Percentiles rank a stretch among this genome's conserved stretches.
These are phyloP conservation scores for Neotropicomus parvogracilis DNA, from an alignment of 1,284 basidiomycete genomes.

Conservation along the genomic window DNA sequence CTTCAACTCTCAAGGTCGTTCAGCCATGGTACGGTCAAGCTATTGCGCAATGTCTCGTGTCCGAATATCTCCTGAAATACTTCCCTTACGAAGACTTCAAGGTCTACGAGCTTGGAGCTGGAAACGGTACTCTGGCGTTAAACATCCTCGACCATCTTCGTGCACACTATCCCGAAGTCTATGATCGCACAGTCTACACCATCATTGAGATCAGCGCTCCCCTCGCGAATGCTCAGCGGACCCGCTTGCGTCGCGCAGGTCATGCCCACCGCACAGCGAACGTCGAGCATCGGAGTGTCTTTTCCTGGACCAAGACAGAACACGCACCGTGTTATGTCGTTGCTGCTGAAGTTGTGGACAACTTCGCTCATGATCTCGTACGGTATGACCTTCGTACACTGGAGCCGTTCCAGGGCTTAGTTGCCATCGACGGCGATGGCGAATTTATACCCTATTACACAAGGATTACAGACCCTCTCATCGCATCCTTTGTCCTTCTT, in stretches of 20 bases:
- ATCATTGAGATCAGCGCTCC: conserved; percentile 92
- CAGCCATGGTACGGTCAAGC: conserved; percentile 94
- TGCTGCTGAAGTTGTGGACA: conserved; percentile 96
- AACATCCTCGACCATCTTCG: conserved; percentile 84
- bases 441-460: conserved; percentile 88
- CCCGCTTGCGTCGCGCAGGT: conserved; percentile 30
- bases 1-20: conserved; percentile 7
- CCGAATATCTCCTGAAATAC: conserved; percentile 90
- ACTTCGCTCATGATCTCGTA: conserved; percentile 95
- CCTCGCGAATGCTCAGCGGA: conserved; percentile 70
- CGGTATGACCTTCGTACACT: conserved; percentile 81
- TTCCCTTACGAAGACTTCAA: conserved; percentile 95
- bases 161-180: conserved; percentile 84
- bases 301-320: conserved; percentile 79
- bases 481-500: conserved; percentile 67
- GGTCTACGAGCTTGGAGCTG: conserved; percentile 97
- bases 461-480: conserved; percentile 81
- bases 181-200: conserved; percentile 83
- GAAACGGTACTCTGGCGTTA: conserved; percentile 90
- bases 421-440: conserved; percentile 78
- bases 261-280: conserved; percentile 51
- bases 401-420: conserved; percentile 80
- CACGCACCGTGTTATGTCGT: conserved; percentile 88
- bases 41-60: conserved; percentile 83
- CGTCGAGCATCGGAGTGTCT: conserved; percentile 81